Base-by-base conservation (phyloP, 2,329 filamentous ascomycete genomes). In the Macrophomina tecta region DNA sequence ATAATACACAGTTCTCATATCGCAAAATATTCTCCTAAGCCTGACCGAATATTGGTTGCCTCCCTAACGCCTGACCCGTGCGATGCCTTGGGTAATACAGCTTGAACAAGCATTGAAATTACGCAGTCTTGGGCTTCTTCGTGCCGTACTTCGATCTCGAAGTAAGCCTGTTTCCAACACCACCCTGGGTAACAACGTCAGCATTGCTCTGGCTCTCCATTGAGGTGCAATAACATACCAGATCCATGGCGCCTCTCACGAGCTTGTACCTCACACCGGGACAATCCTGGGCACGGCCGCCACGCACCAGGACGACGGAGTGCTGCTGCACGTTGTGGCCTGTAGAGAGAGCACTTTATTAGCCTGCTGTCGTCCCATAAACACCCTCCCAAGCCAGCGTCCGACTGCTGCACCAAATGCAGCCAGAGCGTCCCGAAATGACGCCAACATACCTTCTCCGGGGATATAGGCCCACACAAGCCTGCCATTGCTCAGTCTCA, bases 311-410 rank as follows among this genome's bases (percentile, higher is more conserved):
- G 66, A 99, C 95, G 55, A 99, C 95, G 74, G 91, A 96, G 84
- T 99, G 96, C 86, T 98, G 95, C 85, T 98, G 94, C 71, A 98
- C 94, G 80, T 98, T 99, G 82, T 99, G 95, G 58, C 95, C 87
- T 88, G 28, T 23, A 64, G 18, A 34, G 18, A 34, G 16, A 38
- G 5, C 2, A 61, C 23, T 23, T 42, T 14, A 45, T 18, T 30
- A 32, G 61, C 55, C 72, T 68, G 23, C 23, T 23, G 23, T 23
- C 23, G 3, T 3, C 23, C 23, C 23, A 2, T 23, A 23, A 23
- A 23, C 23, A 23, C 23, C 23, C 23, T 23, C 23, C 23, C 23
- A 3, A 23, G 23, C 23, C 23, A 23, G 23, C 23, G 23, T 23
- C 3, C 23, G 23, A 23, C 23, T 23, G 52, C 34, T n/a, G n/a